These are phyloP conservation scores for Zostera marina DNA, from an alignment of 116 monocot genomes.

Conservation along the genomic window DNA sequence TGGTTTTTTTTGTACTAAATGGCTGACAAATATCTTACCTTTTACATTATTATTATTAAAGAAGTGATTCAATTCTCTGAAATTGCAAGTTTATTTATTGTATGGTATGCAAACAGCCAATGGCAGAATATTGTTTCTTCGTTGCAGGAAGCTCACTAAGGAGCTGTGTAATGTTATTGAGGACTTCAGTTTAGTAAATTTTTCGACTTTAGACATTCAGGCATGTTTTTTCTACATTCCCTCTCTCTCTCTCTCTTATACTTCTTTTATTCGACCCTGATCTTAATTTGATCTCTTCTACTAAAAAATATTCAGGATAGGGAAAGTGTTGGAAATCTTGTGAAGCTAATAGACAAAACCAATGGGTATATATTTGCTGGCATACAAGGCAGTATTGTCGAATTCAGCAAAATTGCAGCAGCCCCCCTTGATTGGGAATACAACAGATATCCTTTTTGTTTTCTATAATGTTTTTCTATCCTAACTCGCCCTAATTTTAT, in stretches of 20 bases:
- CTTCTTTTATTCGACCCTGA: background rate
- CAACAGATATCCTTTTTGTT: slow-evolving; percentile 90
- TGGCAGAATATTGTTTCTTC: background rate
- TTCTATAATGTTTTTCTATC: background rate
- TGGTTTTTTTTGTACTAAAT: too few species aligned
- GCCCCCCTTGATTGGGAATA: slow-evolving; percentile 92
- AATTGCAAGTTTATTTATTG: background rate
- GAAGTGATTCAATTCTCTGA: too few species aligned
- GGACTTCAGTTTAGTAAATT: slow-evolving; percentile 71
- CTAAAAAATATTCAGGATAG: slow-evolving; percentile 43
- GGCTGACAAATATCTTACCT: too few species aligned
- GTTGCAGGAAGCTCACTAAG: slow-evolving; percentile 84
- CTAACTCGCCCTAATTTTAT: background rate
- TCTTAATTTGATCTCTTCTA: slow-evolving; percentile 2
- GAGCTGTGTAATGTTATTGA: slow-evolving; percentile 78
- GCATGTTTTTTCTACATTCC: slow-evolving; percentile 10
- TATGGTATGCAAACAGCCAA: background rate
- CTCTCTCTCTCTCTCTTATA: background rate
- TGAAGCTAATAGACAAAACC: slow-evolving; percentile 93
- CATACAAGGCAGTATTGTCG: slow-evolving; percentile 72
- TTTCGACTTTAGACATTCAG: slow-evolving; percentile 91
- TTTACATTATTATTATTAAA: too few species aligned
- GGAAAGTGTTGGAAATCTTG: slow-evolving; percentile 95
- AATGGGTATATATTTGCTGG: slow-evolving; percentile 93
- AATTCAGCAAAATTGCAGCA: slow-evolving; percentile 95